These are phyloP conservation scores for Novymonas esmeraldas DNA, from an alignment of 208 protist genomes.

Conservation along the genomic window DNA sequence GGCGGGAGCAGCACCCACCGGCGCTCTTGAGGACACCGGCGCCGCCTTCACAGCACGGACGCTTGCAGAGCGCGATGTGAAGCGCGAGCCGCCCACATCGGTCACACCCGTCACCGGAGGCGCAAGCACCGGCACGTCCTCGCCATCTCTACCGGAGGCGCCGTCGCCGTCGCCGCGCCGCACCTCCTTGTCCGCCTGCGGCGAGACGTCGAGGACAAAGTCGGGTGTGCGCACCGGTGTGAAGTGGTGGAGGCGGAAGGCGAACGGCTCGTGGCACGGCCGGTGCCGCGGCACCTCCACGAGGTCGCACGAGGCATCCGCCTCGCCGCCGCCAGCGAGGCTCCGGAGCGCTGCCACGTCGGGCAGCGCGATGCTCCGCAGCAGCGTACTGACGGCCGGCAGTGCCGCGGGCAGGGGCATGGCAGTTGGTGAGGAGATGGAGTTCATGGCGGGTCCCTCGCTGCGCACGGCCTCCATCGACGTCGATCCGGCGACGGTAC, in stretches of 20 bases:
- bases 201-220: conserved; percentile 18
- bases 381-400: conserved; percentile 15
- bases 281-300: conserved; percentile 8
- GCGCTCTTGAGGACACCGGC: not conserved
- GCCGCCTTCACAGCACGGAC: not conserved
- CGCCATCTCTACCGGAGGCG: not conserved
- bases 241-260: conserved; percentile 21
- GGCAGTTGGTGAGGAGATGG: not conserved
- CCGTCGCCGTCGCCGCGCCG: not conserved
- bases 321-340: not conserved
- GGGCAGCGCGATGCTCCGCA: conserved; percentile 13
- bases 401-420: not conserved
- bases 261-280: conserved; percentile 28
- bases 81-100: not conserved
- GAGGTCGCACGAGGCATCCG: not conserved
- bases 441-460: not conserved
- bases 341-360: not conserved
- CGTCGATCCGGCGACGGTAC: not conserved
- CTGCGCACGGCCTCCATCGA: not conserved
- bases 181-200: conserved; percentile 21
- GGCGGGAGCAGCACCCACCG: not conserved
- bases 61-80: not conserved
- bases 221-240: conserved; percentile 12
- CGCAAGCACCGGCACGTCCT: conserved; percentile 8
- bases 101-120: not conserved